Evolutionary conservation across 1,284 basidiomycete genomes (phyloP).

Genomic region (Ceratobasidium sp.): DNA sequence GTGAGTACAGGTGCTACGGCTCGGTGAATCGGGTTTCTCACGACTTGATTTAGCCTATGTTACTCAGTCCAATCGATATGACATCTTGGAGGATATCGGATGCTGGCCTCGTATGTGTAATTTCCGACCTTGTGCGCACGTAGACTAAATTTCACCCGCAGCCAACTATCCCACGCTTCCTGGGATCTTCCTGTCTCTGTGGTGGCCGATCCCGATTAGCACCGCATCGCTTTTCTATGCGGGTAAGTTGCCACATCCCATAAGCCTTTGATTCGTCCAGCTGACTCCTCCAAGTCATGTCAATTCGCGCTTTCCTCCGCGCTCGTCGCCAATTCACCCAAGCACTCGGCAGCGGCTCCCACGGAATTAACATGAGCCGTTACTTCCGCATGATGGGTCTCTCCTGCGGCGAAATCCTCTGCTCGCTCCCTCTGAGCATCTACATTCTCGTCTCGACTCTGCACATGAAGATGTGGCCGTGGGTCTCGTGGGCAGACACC

Average conservation of each 20-base stretch:
- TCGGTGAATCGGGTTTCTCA: neutral
- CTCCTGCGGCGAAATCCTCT: constrained; percentile 25
- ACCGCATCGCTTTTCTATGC: constrained; percentile 36
- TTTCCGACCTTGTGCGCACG: too few species aligned
- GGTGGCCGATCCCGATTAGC: constrained; percentile 31
- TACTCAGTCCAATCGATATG: constrained; percentile 40
- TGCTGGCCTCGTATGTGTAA: constrained; percentile 33
- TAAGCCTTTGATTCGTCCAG: too few species aligned
- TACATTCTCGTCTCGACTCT: constrained; percentile 21
- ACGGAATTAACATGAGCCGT: constrained; percentile 51
- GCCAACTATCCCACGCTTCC: constrained; percentile 5
- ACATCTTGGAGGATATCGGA: constrained; percentile 42
- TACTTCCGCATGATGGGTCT: constrained; percentile 50
- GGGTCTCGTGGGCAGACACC: constrained; percentile 30
- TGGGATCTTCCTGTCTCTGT: neutral
- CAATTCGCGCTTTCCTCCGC: constrained; percentile 40
- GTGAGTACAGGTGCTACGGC: constrained; percentile 51
- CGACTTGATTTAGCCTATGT: constrained; percentile 36
- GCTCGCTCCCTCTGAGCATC: constrained; percentile 24
- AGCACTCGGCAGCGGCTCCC: neutral
- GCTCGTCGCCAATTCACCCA: constrained; percentile 34
- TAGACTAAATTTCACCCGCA: neutral
- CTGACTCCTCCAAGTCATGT: neutral
- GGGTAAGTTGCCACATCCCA: neutral
- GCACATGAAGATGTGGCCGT: constrained; percentile 5